phyloP scores from a whole-genome alignment of 805 yeast species.

The Groenewaldozyma tartarivorans region DNA sequence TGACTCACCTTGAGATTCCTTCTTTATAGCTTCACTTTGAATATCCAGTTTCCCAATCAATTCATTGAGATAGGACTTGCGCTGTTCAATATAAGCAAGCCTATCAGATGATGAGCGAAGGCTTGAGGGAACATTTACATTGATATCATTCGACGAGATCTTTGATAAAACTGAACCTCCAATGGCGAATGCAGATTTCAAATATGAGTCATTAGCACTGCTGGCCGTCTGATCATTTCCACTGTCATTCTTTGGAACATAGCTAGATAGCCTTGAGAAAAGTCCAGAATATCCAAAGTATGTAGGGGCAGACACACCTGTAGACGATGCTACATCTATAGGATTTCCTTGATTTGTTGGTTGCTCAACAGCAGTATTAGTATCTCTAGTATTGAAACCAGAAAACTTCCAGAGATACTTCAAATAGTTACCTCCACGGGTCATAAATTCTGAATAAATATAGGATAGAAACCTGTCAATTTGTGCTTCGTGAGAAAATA shows the following conservation, averaged over 20 bases:
- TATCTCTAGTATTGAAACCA: not conserved
- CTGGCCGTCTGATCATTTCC: no score
- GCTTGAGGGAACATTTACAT: conserved; percentile 10
- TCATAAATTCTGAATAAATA: conserved; percentile 11
- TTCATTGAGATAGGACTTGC: conserved; percentile 15
- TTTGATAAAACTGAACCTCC: not conserved
- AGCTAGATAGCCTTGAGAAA: conserved; percentile 18
- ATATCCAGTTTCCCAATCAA: conserved; percentile 12
- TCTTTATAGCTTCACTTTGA: conserved; percentile 9
- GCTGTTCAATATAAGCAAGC: conserved; percentile 11
- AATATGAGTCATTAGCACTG: not conserved
- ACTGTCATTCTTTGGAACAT: not conserved
- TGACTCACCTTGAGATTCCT: conserved; percentile 7
- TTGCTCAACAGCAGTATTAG: conserved; percentile 5
- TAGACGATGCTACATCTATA: not conserved
- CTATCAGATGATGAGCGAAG: conserved; percentile 13
- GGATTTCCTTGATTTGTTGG: conserved; percentile 11
- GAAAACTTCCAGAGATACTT: conserved; percentile 1
- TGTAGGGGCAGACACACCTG: not conserved
- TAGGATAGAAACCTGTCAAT: conserved; percentile 25
- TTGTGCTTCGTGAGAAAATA: conserved; percentile 27
- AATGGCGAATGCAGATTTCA: not conserved
- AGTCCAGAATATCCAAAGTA: conserved; percentile 4
- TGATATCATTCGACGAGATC: not conserved
- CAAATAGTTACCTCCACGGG: conserved; percentile 15